A percentile compares a stretch with the other conserved stretches of the same genome.
Conservation (phyloP, 768 basidiomycete species). For the Kwoniella newhampshirensis region DNA sequence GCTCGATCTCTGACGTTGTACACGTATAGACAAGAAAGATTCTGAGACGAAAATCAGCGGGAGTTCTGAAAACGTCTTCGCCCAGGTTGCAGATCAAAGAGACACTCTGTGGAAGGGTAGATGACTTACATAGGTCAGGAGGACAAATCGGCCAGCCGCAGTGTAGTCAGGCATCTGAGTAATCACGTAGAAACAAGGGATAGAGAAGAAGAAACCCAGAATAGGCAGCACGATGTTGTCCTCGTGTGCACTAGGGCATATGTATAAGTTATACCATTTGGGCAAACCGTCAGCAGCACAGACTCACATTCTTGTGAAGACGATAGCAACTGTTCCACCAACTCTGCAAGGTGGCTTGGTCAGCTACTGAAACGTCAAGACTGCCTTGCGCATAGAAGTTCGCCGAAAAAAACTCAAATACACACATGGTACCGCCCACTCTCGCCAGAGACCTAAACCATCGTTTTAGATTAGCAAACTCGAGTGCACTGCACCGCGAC, state of each 20-base stretch:
- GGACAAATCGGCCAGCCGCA: slow-evolving; percentile 43
- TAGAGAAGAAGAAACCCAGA: slow-evolving; percentile 72
- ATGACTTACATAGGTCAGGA: slow-evolving; percentile 53
- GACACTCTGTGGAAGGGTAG: slow-evolving; percentile 61
- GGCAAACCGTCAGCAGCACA: too few relatives aligned
- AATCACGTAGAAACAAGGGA: slow-evolving; percentile 90
- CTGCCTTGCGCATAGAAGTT: background rate
- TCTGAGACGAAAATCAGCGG: slow-evolving; percentile 63
- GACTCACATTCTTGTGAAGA: slow-evolving; percentile 13
- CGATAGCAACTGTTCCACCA: slow-evolving; percentile 14
- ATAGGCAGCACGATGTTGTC: slow-evolving; percentile 71
- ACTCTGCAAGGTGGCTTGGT: background rate
- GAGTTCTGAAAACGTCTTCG: background rate
- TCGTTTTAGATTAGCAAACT: too few relatives aligned
- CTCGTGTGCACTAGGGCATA: slow-evolving; percentile 63
- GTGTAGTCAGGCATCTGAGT: slow-evolving; percentile 56
- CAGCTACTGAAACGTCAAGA: background rate
- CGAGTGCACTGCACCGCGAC: background rate
- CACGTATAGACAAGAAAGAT: slow-evolving; percentile 70
- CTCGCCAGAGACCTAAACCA: slow-evolving; percentile 62
- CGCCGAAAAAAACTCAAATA: slow-evolving; percentile 10
- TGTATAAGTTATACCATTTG: background rate
- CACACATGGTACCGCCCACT: slow-evolving; percentile 78
- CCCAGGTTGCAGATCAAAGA: too few relatives aligned
- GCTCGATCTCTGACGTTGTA: slow-evolving; percentile 65